Conservation (phyloP, 2,329 filamentous ascomycete genomes). For the Phialemonium atrogriseum region DNA sequence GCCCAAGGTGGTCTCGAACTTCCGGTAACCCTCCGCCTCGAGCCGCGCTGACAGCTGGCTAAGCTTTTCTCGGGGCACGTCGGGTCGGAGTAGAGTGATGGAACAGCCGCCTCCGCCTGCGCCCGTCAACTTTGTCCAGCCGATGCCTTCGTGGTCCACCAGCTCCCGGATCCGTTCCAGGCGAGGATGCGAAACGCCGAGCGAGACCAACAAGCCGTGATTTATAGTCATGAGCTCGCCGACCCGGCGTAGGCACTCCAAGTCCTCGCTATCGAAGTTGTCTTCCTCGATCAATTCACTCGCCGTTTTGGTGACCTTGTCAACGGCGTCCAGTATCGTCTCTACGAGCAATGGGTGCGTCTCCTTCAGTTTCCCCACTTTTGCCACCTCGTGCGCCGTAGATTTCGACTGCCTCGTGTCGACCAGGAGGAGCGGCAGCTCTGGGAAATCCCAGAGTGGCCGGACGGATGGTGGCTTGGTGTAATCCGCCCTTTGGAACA, state of each 20-base stretch:
- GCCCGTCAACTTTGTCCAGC: slow-evolving; percentile 96
- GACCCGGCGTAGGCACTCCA: slow-evolving; percentile 59
- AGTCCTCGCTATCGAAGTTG: slow-evolving; percentile 58
- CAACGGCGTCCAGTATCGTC: slow-evolving; percentile 77
- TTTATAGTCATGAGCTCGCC: slow-evolving; percentile 91
- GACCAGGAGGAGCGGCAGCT: slow-evolving; percentile 81
- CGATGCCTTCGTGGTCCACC: slow-evolving; percentile 79
- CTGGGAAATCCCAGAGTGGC: slow-evolving; percentile 79
- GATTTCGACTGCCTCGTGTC: slow-evolving; percentile 85
- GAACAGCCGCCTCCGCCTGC: slow-evolving; percentile 94
- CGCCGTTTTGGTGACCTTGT: slow-evolving; percentile 55
- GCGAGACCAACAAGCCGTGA: slow-evolving; percentile 80
- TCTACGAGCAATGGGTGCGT: slow-evolving; percentile 70
- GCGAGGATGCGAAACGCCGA: slow-evolving; percentile 91
- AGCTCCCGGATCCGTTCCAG: slow-evolving; percentile 87
- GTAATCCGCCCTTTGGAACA: slow-evolving; percentile 79
- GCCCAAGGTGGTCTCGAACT: slow-evolving; percentile 83
- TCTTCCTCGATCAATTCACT: slow-evolving; percentile 47
- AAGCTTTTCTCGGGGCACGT: slow-evolving; percentile 47
- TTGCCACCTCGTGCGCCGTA: slow-evolving; percentile 76
- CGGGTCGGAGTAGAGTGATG: slow-evolving; percentile 77
- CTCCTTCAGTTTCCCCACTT: slow-evolving; percentile 66
- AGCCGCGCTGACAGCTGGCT: slow-evolving; percentile 57
- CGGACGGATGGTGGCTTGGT: slow-evolving; percentile 67
- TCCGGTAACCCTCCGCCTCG: slow-evolving; percentile 64